phyloP scores from a whole-genome alignment of 495 filamentous ascomycete genomes.

The Penicillium canescens region DNA sequence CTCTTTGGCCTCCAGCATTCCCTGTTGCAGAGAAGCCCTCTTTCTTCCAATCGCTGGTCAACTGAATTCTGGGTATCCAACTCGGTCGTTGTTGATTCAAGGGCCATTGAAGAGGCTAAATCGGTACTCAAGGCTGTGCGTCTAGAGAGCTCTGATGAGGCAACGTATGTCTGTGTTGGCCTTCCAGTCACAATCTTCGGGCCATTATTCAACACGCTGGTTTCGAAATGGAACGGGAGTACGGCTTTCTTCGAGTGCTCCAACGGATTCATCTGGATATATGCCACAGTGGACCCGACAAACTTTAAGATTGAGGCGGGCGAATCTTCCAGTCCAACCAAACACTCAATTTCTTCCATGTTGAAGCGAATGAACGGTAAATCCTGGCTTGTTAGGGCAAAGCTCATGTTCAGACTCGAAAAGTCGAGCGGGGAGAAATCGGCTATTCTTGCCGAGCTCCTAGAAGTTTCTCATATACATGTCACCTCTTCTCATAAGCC shows the following conservation, averaged over 20 bases:
- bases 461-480: constrained; percentile 1
- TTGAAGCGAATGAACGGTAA: background rate
- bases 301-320: background rate
- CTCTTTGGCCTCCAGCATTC: constrained; percentile 2
- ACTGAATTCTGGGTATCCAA: constrained; percentile 7
- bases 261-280: constrained; percentile 9
- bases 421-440: background rate
- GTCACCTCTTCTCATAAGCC: constrained; percentile 3
- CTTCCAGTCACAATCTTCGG: background rate
- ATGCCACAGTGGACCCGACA: background rate
- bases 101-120: constrained; percentile 1
- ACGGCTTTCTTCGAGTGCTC: constrained; percentile 6
- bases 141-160: background rate
- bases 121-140: background rate
- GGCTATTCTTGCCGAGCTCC: background rate
- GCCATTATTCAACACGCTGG: constrained; percentile 10
- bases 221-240: constrained; percentile 4
- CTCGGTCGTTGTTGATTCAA: constrained; percentile 6
- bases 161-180: background rate
- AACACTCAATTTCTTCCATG: background rate
- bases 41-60: constrained; percentile 1
- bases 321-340: background rate
- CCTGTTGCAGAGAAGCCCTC: background rate
- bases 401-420: background rate
- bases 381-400: background rate